Evolutionary conservation across 345 rosid genomes (phyloP), one percentile per base, ranked within the genome.

Genomic region (Boechera stricta): DNA sequence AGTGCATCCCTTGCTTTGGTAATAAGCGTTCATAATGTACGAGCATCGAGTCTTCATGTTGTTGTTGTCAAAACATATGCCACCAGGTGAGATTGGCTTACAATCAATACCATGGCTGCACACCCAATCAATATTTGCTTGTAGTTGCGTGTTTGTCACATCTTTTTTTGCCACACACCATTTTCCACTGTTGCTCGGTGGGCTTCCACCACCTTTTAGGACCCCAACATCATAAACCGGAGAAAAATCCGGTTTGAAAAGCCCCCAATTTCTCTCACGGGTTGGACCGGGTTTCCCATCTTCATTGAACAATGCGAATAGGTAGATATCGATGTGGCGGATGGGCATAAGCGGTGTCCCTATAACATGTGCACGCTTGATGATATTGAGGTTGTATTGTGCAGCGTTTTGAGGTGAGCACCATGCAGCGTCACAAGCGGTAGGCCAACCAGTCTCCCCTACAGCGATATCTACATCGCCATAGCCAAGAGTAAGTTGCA

Each of bases 31-130:
- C 82, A 91, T 89, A 0, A 94, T 86, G 18, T 82, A 91, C 4
- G 95, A 86, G 0, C 97, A 86, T 69, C 91, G 95, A 2, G 97
- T 87, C 72, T 70, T 87, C 0, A 89, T 42, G 2, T 86, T 80
- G 67, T 85, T 80, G 0, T 92, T 91, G 56, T 72, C 47, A 36
- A 76, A 89, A 64, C 97, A 93, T 70, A 83, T 67, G 35, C 90
- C 82, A 10, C 87, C 92, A 0, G 68, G 73, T 52, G 91, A 96
- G 56, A 93, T 91, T 67, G 86, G 84, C 4, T 77, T 79, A 84
- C 97, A 93, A 42, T 93, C 98, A 6, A 92, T 90, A 36, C 95
- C 98, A 56, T 88, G 85, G 0, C 97, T 90, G 16, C 97, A 91
- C 3, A 92, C 89, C 62, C 80, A 91, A 62, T 91, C 89, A 15